phyloP scores from a whole-genome alignment of 805 yeast species.

The Barnettozyma californica region DNA sequence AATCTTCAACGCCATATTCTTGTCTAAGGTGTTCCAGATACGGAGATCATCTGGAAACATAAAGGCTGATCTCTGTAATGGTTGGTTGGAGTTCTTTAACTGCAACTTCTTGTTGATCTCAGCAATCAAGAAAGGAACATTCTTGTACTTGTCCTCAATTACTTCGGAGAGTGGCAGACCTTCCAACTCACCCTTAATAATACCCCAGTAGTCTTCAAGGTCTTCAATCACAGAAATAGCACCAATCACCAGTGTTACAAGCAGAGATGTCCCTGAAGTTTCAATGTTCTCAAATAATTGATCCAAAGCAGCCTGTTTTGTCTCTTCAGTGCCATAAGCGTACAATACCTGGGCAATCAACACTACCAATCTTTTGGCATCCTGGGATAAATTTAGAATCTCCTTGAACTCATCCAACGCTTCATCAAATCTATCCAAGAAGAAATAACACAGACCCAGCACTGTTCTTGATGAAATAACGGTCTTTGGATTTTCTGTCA shows the following conservation, averaged over 20 bases:
- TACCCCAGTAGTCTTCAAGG: slow-evolving; percentile 50
- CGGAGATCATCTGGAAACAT: slow-evolving; percentile 65
- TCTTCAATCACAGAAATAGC: slow-evolving; percentile 69
- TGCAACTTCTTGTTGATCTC: slow-evolving; percentile 43
- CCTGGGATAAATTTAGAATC: slow-evolving; percentile 52
- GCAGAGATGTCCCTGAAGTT: slow-evolving; percentile 57
- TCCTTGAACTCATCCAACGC: slow-evolving; percentile 64
- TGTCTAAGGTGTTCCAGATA: slow-evolving; percentile 66
- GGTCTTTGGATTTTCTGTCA: slow-evolving; percentile 33
- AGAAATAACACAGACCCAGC: slow-evolving; percentile 68
- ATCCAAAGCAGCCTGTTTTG: slow-evolving; percentile 78
- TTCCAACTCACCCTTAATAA: slow-evolving; percentile 62
- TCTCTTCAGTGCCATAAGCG: slow-evolving; percentile 69
- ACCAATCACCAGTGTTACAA: slow-evolving; percentile 70
- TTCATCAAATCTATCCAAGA: slow-evolving; percentile 52
- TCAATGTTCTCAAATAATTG: slow-evolving; percentile 68
- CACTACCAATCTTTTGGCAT: slow-evolving; percentile 61
- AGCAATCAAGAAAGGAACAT: slow-evolving; percentile 54
- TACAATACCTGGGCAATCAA: slow-evolving; percentile 75
- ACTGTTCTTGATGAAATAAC: slow-evolving; percentile 59
- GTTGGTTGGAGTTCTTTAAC: slow-evolving; percentile 12
- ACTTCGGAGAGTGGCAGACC: slow-evolving; percentile 42
- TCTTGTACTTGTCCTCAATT: slow-evolving; percentile 44
- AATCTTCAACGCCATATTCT: slow-evolving; percentile 50
- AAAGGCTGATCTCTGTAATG: slow-evolving; percentile 68